Evolutionary conservation across 2,329 filamentous ascomycete genomes (phyloP).

Genomic region (Aspergillus sp.): DNA sequence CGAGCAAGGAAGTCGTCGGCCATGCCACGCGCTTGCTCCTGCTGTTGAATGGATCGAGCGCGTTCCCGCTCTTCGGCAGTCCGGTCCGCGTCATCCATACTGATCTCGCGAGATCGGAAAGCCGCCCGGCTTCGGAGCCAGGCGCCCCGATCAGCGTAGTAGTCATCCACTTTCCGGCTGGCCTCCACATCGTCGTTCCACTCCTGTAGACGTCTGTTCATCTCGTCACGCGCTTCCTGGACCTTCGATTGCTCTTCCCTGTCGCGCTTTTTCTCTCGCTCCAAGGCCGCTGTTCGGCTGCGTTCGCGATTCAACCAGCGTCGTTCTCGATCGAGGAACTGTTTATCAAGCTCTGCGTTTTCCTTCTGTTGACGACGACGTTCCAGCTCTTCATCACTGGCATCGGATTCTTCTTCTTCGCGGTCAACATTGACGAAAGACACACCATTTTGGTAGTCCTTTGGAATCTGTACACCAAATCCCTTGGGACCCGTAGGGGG

Average conservation of each 20-base stretch:
- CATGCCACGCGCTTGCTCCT: constrained; percentile 72
- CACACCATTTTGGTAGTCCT: constrained; percentile 68
- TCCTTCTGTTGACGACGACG: constrained; percentile 62
- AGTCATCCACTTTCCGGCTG: constrained; percentile 62
- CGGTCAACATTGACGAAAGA: constrained; percentile 62
- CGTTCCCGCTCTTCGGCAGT: constrained; percentile 67
- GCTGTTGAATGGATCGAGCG: constrained; percentile 59
- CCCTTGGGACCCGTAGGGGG: constrained; percentile 66
- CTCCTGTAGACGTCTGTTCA: constrained; percentile 63
- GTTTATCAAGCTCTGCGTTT: constrained; percentile 66
- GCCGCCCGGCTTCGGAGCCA: constrained; percentile 76
- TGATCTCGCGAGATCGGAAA: constrained; percentile 65
- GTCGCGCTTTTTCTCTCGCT: constrained; percentile 75
- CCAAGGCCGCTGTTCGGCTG: constrained; percentile 71
- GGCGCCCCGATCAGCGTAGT: constrained; percentile 75
- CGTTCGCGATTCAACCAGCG: constrained; percentile 87
- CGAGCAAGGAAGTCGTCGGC: constrained; percentile 85
- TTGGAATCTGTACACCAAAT: constrained; percentile 55
- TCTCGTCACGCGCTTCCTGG: constrained; percentile 56
- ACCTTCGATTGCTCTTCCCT: constrained; percentile 61
- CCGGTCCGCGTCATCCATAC: constrained; percentile 74
- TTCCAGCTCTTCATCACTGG: constrained; percentile 79
- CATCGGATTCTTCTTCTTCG: constrained; percentile 80
- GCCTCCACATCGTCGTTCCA: constrained; percentile 89
- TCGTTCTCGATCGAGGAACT: constrained; percentile 75